These are phyloP conservation scores for Lenwebbia sp. DNA, from an alignment of 345 rosid genomes.

Conservation along the genomic window DNA sequence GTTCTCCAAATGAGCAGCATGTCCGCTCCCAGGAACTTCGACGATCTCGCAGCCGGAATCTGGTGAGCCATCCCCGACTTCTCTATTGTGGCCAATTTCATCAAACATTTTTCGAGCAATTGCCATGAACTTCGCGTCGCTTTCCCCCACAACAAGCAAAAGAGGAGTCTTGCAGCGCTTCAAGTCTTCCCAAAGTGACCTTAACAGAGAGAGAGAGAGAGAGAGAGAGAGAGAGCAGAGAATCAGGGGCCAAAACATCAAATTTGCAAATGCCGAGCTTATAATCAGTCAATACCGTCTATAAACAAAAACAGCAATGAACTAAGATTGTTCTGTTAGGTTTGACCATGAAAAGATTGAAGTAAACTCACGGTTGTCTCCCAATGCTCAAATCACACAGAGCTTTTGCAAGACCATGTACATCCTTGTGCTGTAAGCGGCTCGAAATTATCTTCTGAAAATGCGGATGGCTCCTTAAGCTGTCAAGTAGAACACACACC, in stretches of 20 bases:
- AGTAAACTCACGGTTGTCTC: constrained; percentile 67
- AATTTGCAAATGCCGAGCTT: background rate
- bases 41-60: constrained; percentile 23
- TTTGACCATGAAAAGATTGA: background rate
- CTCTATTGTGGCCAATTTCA: constrained; percentile 10
- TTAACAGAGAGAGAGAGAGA: constrained; percentile 6
- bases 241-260: background rate
- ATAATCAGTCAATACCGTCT: background rate
- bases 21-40: constrained; percentile 59
- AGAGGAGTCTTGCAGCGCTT: constrained; percentile 45
- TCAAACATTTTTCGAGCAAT: constrained; percentile 39
- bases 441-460: constrained; percentile 40
- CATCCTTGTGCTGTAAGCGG: constrained; percentile 48
- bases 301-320: background rate
- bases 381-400: constrained; percentile 77
- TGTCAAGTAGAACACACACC: constrained; percentile 13
- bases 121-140: constrained; percentile 55
- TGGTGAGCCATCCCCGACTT: background rate
- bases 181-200: constrained; percentile 85
- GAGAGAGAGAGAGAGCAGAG: background rate
- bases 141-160: constrained; percentile 54
- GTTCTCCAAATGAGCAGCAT: constrained; percentile 85
- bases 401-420: constrained; percentile 45
- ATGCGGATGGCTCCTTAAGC: constrained; percentile 75
- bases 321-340: background rate